Evolutionary conservation across 805 yeast species (phyloP).

Genomic region (Barnettozyma californica): DNA sequence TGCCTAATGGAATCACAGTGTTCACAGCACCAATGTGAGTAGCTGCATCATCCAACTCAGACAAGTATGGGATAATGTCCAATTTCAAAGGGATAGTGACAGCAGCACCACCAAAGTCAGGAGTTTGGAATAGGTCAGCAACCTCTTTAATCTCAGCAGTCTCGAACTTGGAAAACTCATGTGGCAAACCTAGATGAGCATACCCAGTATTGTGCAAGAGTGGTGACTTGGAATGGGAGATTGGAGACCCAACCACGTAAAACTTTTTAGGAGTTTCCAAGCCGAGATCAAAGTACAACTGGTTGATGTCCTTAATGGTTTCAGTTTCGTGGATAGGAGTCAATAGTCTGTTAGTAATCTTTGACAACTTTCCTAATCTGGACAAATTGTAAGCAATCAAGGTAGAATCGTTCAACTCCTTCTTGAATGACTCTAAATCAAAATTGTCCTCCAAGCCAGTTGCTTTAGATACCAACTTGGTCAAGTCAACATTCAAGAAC

Average conservation of each 20-base stretch:
- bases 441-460: slow-evolving; percentile 59
- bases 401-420: slow-evolving; percentile 47
- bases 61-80: slow-evolving; percentile 64
- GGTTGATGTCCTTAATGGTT: slow-evolving; percentile 59
- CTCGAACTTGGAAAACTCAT: slow-evolving; percentile 61
- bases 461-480: slow-evolving; percentile 84
- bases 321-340: slow-evolving; percentile 82
- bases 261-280: slow-evolving; percentile 52
- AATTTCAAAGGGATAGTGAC: slow-evolving; percentile 91
- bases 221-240: slow-evolving; percentile 87
- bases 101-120: slow-evolving; percentile 85
- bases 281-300: slow-evolving; percentile 53
- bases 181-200: slow-evolving; percentile 70
- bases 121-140: slow-evolving; percentile 40
- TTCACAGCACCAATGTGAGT: slow-evolving; percentile 88
- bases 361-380: slow-evolving; percentile 65
- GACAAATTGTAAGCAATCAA: slow-evolving; percentile 85
- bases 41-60: slow-evolving; percentile 72
- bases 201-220: slow-evolving; percentile 78
- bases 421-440: slow-evolving; percentile 63
- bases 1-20: slow-evolving; percentile 58
- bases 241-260: slow-evolving; percentile 77
- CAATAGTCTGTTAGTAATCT: slow-evolving; percentile 66
- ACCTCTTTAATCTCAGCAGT: slow-evolving; percentile 59
- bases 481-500: slow-evolving; percentile 59